Conservation (phyloP, 2,329 filamentous ascomycete species). For the Phyllosticta citriasiana region DNA sequence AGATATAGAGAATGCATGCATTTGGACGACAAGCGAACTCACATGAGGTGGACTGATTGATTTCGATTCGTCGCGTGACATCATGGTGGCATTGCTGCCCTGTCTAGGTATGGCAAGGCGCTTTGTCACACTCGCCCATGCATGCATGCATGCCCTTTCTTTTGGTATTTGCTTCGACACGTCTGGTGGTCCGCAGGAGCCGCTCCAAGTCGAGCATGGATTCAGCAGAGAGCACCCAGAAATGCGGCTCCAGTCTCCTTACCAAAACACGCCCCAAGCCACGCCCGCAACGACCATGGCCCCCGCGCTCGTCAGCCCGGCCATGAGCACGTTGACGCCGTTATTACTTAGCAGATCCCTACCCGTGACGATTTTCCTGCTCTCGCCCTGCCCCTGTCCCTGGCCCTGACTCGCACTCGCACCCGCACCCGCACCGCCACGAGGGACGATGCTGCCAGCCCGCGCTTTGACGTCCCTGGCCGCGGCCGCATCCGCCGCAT, state of each 20-base stretch:
- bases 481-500: slow-evolving; percentile 17
- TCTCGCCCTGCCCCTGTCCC: slow-evolving; percentile 28
- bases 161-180: too few species aligned
- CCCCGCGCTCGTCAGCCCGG: slow-evolving; percentile 65
- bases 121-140: too few species aligned
- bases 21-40: background rate
- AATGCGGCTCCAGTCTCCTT: background rate
- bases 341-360: slow-evolving; percentile 83
- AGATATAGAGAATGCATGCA: background rate
- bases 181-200: too few species aligned
- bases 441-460: slow-evolving; percentile 14
- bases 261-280: slow-evolving; percentile 17
- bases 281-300: slow-evolving; percentile 50
- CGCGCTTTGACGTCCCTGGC: slow-evolving; percentile 22
- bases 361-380: slow-evolving; percentile 52
- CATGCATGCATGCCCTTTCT: too few species aligned
- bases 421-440: slow-evolving; percentile 13
- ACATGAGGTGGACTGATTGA: too few species aligned
- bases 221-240: too few species aligned
- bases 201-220: too few species aligned
- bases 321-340: slow-evolving; percentile 90
- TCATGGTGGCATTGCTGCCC: background rate
- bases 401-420: background rate
- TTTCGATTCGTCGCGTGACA: too few species aligned
- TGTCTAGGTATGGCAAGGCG: too few species aligned